Evolutionary conservation across 2,329 filamentous ascomycete species (phyloP), one percentile per base, ranked within the genome.

Genomic region (Fusarium lateritium): DNA sequence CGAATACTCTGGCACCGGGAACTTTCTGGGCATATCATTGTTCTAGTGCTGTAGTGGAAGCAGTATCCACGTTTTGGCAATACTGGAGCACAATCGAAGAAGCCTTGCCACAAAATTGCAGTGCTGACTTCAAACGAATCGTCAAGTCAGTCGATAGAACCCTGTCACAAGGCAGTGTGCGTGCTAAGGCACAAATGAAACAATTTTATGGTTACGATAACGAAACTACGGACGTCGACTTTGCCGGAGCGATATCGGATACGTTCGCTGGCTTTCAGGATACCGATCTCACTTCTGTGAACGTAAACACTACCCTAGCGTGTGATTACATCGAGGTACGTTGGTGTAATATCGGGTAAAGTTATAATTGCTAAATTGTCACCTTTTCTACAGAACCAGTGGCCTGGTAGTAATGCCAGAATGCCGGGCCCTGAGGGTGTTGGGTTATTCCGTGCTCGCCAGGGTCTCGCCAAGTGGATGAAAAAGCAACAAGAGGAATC

Each of bases 81-180:
- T 24, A 24, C 24, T 24, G 24, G 24, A 24, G 24, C 24, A 24
- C 24, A 3, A 24, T 24, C 7, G 24, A 24, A 3, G 24, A 24
- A 24, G 24, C 24, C 6, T 6, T 78, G 91, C 92, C 85, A 76
- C 75, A 82, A 4, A 86, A 87, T 51, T 95, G 92, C 76, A 85
- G 93, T 47, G 78, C 82, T 2, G 84, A 86, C 8, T 89, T 89
- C 2, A 87, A 90, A 72, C 87, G 80, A 62, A 73, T 86, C 33
- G 83, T 83, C 15, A 75, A 83, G 47, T 74, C 83, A 19, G 75
- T 86, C 9, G 85, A 87, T 75, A 80, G 80, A 50, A 82, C 86
- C 51, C 78, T 87, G 11, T 77, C 81, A 28, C 75, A 77, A 47
- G 77, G 80, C 61, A 56, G 51, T 13, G 42, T 54, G 5, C 72